A percentile compares a stretch with the other conserved stretches of the same genome.
These are phyloP conservation scores for Gloeostereum incarnatum DNA, from an alignment of 768 basidiomycete genomes.

Conservation along the genomic window DNA sequence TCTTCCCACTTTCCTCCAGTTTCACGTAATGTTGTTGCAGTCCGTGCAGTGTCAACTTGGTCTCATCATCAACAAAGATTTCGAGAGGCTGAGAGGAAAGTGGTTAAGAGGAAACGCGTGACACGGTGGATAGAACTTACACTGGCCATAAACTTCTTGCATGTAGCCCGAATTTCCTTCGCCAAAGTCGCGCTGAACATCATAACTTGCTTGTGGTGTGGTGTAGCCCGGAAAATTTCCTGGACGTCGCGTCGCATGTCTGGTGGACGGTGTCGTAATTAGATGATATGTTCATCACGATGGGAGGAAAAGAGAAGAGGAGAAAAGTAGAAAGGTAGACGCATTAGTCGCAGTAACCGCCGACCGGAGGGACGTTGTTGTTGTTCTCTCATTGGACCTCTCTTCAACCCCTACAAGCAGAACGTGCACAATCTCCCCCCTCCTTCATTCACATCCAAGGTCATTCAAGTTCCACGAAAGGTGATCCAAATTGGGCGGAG, in stretches of 20 bases:
- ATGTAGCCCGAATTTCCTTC: slow-evolving; percentile 94
- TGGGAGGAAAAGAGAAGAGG: slow-evolving; percentile 22
- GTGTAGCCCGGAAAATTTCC: slow-evolving; percentile 98
- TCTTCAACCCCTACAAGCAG: slow-evolving; percentile 23
- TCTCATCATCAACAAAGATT: slow-evolving; percentile 99
- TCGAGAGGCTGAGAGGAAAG: slow-evolving; percentile 71
- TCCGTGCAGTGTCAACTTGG: slow-evolving; percentile 95
- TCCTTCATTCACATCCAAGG: slow-evolving; percentile 27
- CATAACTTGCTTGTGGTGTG: slow-evolving; percentile 99
- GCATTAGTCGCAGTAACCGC: slow-evolving; percentile 12
- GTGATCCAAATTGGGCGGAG: too few species aligned
- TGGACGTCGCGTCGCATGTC: slow-evolving; percentile 99
- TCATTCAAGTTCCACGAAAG: too few species aligned
- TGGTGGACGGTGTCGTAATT: slow-evolving; percentile 67
- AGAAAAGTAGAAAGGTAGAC: slow-evolving; percentile 8
- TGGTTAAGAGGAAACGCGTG: neutral
- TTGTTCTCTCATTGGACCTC: too few species aligned
- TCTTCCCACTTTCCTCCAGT: slow-evolving; percentile 90
- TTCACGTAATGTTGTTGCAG: slow-evolving; percentile 99
- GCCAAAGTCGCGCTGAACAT: slow-evolving; percentile 99
- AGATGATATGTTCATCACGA: slow-evolving; percentile 46
- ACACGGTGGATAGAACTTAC: slow-evolving; percentile 37
- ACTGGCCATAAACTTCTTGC: slow-evolving; percentile 99
- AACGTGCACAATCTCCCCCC: slow-evolving; percentile 27
- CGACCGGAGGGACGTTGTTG: too few species aligned